Evolutionary conservation across 768 basidiomycete species (phyloP).

Genomic region (Lactifluus subvellereus): DNA sequence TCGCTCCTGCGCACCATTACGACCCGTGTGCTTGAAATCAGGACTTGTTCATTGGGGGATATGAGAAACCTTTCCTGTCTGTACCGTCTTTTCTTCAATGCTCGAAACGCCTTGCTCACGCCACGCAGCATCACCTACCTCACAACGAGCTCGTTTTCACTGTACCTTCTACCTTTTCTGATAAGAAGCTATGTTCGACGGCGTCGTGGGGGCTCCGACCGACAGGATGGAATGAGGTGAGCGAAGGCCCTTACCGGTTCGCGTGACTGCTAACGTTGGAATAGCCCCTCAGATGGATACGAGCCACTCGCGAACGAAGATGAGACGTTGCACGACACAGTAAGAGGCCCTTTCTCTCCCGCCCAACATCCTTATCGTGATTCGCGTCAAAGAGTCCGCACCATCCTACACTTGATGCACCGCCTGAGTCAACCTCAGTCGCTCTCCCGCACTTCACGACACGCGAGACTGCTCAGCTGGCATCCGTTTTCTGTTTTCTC

Average conservation of each 20-base stretch:
- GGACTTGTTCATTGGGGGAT: slow-evolving; percentile 57
- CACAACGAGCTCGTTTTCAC: slow-evolving; percentile 81
- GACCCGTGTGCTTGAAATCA: slow-evolving; percentile 24
- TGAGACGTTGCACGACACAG: slow-evolving; percentile 15
- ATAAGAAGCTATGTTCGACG: slow-evolving; percentile 33
- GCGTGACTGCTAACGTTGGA: background rate
- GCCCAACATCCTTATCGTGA: background rate
- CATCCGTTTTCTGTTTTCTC: slow-evolving; percentile 73
- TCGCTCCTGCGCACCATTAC: background rate
- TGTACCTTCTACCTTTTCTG: slow-evolving; percentile 68
- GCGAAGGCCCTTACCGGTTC: background rate
- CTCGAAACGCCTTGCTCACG: background rate
- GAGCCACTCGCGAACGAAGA: slow-evolving; percentile 30
- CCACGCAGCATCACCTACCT: slow-evolving; percentile 72
- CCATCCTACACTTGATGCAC: slow-evolving; percentile 2
- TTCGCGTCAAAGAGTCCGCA: slow-evolving; percentile 3
- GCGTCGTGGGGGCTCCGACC: background rate
- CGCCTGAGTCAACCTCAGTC: slow-evolving; percentile 4
- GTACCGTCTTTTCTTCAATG: slow-evolving; percentile 26
- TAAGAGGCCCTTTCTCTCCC: background rate
- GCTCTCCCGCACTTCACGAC: slow-evolving; percentile 44
- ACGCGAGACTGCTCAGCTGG: slow-evolving; percentile 71
- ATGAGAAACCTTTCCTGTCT: slow-evolving; percentile 86
- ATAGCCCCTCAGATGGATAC: slow-evolving; percentile 26
- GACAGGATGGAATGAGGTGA: background rate